Conservation (phyloP, 208 protist species). For the Leishmania amazonensis region DNA sequence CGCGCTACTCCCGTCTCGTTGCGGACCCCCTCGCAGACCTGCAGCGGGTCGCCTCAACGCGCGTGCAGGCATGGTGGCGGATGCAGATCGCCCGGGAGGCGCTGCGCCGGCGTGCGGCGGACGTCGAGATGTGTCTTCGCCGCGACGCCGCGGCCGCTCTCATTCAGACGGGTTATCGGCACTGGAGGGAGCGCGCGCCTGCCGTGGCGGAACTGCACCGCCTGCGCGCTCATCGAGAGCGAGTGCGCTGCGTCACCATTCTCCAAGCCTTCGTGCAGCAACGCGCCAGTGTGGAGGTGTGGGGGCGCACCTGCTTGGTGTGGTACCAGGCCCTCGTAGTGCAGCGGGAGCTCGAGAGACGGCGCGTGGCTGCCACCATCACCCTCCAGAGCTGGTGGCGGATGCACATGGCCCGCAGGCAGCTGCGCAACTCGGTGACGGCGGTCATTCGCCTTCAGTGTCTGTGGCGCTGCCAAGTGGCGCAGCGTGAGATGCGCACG, state of each 20-base stretch:
- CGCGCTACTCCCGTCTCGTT: conserved; percentile 33
- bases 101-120: conserved; percentile 9
- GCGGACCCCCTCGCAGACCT: conserved; percentile 20
- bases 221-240: conserved; percentile 27
- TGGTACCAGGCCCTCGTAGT: conserved; percentile 19
- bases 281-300: conserved; percentile 44
- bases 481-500: conserved; percentile 26
- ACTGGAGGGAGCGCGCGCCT: conserved; percentile 32
- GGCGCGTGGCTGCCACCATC: conserved; percentile 31
- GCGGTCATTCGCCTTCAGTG: conserved; percentile 19
- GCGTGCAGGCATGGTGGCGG: conserved; percentile 31
- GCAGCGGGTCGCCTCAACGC: conserved; percentile 10
- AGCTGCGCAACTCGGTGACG: not conserved
- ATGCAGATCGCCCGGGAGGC: conserved; percentile 7
- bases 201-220: conserved; percentile 24
- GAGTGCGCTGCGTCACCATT: conserved; percentile 22
- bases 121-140: conserved; percentile 13
- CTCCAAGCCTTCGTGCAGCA: conserved; percentile 46
- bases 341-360: conserved; percentile 14
- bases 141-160: conserved; percentile 30
- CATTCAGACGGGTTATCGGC: conserved; percentile 41
- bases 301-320: conserved; percentile 28
- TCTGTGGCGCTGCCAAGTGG: conserved; percentile 14
- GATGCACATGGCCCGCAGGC: conserved; percentile 23
- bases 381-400: conserved; percentile 60